These are phyloP conservation scores for Epichloe sylvatica DNA, from an alignment of 2,329 filamentous ascomycete species.

Conservation along the genomic window DNA sequence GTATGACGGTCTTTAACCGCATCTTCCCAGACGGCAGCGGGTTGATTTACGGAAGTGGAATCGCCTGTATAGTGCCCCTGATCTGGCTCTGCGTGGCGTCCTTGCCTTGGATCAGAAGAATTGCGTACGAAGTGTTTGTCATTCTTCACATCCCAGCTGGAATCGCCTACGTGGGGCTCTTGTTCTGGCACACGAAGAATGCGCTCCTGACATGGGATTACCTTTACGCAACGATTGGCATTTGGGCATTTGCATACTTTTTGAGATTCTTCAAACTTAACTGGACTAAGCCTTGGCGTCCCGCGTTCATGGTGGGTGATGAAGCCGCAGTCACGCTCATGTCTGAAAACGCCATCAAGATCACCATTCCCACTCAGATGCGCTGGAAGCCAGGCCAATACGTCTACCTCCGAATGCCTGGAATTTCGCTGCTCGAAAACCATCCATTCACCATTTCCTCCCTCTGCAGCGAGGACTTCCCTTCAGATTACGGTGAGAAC, in stretches of 20 bases:
- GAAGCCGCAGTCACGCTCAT: constrained; percentile 81
- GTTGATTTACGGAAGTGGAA: constrained; percentile 72
- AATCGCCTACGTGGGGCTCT: constrained; percentile 63
- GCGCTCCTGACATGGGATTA: constrained; percentile 85
- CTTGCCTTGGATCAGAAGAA: constrained; percentile 59
- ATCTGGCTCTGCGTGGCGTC: constrained; percentile 76
- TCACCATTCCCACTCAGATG: constrained; percentile 87
- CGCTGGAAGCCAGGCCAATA: constrained; percentile 90
- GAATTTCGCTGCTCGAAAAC: constrained; percentile 79
- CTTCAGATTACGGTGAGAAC: constrained; percentile 76
- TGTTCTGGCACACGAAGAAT: constrained; percentile 96
- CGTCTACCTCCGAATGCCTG: constrained; percentile 86
- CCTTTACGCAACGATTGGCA: constrained; percentile 64
- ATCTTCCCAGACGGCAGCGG: constrained; percentile 53
- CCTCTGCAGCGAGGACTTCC: constrained; percentile 83
- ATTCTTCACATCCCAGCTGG: constrained; percentile 70
- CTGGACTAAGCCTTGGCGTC: constrained; percentile 67
- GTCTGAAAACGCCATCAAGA: constrained; percentile 86
- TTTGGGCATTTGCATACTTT: constrained; percentile 64
- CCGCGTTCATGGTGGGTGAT: constrained; percentile 77
- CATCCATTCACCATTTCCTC: constrained; percentile 94
- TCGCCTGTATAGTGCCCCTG: constrained; percentile 68
- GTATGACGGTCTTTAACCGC: constrained; percentile 53
- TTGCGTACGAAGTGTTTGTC: constrained; percentile 78
- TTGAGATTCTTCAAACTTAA: constrained; percentile 74